Evolutionary conservation across 768 basidiomycete species (phyloP), one percentile per base, ranked within the genome.

Genomic region (Tylopilus sp.): DNA sequence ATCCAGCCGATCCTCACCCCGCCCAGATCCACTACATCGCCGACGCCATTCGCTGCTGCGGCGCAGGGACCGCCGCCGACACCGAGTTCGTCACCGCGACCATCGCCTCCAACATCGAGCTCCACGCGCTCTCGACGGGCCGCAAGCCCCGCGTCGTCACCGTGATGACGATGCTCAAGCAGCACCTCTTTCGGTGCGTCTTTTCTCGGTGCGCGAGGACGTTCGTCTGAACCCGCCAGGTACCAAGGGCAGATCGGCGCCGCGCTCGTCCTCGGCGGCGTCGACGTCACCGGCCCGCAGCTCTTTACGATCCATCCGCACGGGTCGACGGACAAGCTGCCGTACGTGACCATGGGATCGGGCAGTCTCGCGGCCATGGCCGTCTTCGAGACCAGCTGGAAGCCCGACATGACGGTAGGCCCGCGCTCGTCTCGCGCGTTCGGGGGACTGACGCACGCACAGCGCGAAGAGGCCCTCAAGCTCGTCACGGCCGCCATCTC

Each of bases 121-220:
- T 99, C 14, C 96, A 98, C 66, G 81, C 85, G 1, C 80, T 98
- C 28, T 87, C 89, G 17, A 94, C 91, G 28, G 95, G 94, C 22
- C 76, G 96, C 53, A 92, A 91, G 71, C 93, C 96, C 5, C 81
- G 87, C 54, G 93, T 99, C 19, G 92, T 96, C 46, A 97, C 97
- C 0, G 97, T 96, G 6, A 98, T 99, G 96, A 98, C 96, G 5
- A 90, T 98, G 92, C 77, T 98, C 59, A 98, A 98, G 72, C 95
- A 96, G 71, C 89, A 88, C 78, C 85, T 98, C 34, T 97, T 88
- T 77, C 76, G 79, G 92, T 93, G n/a, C 37, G 79, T 64, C 14
- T 31, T 3, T 13, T 44, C 26, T 37, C 19, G 25, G 13, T 28
- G 11, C 7, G 2, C 42, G 16, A 12, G 17, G 16, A 7, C 22